Evolutionary conservation across 805 yeast species (phyloP).

Genomic region (Wickerhamia fluorescens): DNA sequence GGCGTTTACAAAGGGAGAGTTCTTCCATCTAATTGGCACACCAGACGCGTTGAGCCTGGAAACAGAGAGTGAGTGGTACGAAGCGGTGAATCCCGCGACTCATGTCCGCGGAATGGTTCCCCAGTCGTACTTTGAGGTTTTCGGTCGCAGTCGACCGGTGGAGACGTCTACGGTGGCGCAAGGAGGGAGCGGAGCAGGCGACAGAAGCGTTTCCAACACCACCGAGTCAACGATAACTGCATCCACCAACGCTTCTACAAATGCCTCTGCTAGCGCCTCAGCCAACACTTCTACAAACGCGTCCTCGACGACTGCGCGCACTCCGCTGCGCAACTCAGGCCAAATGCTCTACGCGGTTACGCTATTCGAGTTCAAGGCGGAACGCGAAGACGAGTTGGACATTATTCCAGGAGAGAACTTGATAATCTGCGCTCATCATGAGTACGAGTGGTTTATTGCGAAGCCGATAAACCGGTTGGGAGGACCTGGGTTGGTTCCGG

Average conservation of each 20-base stretch:
- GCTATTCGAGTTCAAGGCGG: conserved; percentile 80
- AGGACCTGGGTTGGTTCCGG: conserved; percentile 96
- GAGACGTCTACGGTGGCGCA: conserved; percentile 10
- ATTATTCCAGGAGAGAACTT: conserved; percentile 82
- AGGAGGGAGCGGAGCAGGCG: conserved; percentile 12
- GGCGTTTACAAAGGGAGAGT: conserved; percentile 74
- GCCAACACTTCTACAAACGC: conserved; percentile 1
- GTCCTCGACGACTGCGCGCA: conserved; percentile 1
- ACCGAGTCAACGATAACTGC: conserved; percentile 5
- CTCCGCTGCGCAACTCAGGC: conserved; percentile 15
- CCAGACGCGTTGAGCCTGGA: conserved; percentile 33
- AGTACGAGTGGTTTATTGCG: conserved; percentile 96
- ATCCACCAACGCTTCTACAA: conserved; percentile 2
- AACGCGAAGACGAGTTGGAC: conserved; percentile 75
- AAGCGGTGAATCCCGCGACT: conserved; percentile 81
- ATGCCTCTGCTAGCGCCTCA: conserved; percentile 1
- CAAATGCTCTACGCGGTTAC: conserved; percentile 76
- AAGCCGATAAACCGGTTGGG: conserved; percentile 93
- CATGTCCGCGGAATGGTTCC: conserved; percentile 84
- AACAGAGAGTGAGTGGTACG: conserved; percentile 68
- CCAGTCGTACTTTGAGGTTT: conserved; percentile 70
- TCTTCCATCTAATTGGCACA: conserved; percentile 59
- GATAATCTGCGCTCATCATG: conserved; percentile 93
- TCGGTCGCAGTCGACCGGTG: conserved; percentile 49
- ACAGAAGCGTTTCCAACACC: too few species aligned